A percentile compares a stretch with the other conserved stretches of the same genome.
phyloP scores from a whole-genome alignment of 2,329 filamentous ascomycete genomes.

The Pseudodiploospora longispora region DNA sequence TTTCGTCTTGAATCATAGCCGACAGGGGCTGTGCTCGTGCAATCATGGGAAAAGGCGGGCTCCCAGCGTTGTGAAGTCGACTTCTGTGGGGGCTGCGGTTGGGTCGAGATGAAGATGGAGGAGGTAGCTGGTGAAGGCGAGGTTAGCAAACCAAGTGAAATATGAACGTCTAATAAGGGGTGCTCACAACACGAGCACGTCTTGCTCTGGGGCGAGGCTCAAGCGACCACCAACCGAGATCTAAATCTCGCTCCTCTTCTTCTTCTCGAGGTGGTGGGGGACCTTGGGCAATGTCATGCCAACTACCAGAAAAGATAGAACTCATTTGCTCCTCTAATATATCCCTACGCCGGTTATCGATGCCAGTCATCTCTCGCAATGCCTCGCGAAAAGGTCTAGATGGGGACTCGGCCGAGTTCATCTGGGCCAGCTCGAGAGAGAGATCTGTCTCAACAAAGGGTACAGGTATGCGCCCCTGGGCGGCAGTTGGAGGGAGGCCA shows the following conservation, averaged over 20 bases:
- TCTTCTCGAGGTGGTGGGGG: conserved; percentile 9
- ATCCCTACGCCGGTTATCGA: conserved; percentile 16
- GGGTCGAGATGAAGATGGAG: background rate
- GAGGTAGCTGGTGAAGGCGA: conserved; percentile 7
- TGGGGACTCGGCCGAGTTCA: background rate
- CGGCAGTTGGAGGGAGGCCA: conserved; percentile 9
- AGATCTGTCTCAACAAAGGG: conserved; percentile 16
- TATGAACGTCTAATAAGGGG: background rate
- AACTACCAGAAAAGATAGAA: conserved; percentile 14
- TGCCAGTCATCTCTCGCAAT: conserved; percentile 17
- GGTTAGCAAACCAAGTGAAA: background rate
- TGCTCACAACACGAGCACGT: conserved; percentile 17
- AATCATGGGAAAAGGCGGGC: background rate
- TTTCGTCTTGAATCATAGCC: background rate
- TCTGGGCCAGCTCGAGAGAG: conserved; percentile 1
- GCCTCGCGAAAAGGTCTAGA: conserved; percentile 6
- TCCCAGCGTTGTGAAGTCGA: background rate
- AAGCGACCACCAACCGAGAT: conserved; percentile 18
- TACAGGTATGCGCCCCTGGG: conserved; percentile 8
- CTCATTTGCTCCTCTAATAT: conserved; percentile 20
- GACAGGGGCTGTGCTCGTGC: background rate
- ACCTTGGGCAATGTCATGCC: conserved; percentile 8
- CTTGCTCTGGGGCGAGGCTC: conserved; percentile 13
- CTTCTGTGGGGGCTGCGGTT: background rate
- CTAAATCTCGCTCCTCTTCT: conserved; percentile 4